These are phyloP conservation scores for Penicillium sp. DNA, from an alignment of 2,329 filamentous ascomycete species.

Conservation along the genomic window DNA sequence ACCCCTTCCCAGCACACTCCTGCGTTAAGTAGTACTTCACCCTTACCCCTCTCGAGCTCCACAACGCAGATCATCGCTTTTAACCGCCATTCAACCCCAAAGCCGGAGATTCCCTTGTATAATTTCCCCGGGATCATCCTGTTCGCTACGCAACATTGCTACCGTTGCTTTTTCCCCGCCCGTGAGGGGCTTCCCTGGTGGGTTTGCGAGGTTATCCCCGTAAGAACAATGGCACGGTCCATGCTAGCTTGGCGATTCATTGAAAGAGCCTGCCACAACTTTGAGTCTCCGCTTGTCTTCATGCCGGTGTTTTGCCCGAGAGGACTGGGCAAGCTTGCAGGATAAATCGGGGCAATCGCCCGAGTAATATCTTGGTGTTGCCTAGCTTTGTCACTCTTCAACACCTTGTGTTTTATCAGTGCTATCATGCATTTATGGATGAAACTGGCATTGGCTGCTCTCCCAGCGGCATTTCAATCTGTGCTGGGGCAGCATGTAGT, in stretches of 20 bases:
- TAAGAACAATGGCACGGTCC: constrained; percentile 5
- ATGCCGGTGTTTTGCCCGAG: background rate
- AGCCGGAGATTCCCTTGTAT: constrained; percentile 7
- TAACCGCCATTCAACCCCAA: constrained; percentile 2
- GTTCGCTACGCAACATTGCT: constrained; percentile 13
- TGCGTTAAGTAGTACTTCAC: background rate
- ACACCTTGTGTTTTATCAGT: background rate
- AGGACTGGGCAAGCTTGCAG: background rate
- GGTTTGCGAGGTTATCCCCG: background rate
- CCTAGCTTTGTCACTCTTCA: background rate
- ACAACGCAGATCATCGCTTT: constrained; percentile 18
- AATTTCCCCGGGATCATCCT: constrained; percentile 5
- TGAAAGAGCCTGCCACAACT: background rate
- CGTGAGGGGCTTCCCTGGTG: background rate
- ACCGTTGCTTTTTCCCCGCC: constrained; percentile 22
- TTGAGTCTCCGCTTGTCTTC: constrained; percentile 2
- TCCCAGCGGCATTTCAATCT: constrained; percentile 16
- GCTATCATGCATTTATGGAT: constrained; percentile 22
- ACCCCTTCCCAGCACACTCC: background rate
- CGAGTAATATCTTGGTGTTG: background rate
- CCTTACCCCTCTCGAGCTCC: constrained; percentile 13
- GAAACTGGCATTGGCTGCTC: constrained; percentile 13
- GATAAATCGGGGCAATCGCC: constrained; percentile 1
- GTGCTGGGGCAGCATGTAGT: constrained; percentile 35
- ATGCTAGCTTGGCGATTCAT: background rate